Evolutionary conservation across 495 filamentous ascomycete species (phyloP), one percentile per base, ranked within the genome.

Genomic region (Filosporella fistucella): DNA sequence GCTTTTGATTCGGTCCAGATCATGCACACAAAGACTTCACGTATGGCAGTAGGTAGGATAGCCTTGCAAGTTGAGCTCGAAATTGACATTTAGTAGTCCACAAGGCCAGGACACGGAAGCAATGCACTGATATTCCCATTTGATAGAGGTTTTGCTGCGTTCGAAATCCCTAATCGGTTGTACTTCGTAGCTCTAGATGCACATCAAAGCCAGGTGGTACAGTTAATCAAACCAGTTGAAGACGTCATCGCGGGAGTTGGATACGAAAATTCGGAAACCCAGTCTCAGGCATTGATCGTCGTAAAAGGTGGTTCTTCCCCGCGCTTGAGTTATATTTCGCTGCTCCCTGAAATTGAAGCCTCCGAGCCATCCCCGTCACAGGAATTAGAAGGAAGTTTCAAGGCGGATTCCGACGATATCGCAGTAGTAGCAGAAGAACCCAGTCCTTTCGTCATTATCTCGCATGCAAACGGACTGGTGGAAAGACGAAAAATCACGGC

Each of bases 111-210:
- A 20, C 29, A n/a, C 18, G 47, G 29, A 7, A 42, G 14, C 16
- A 43, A 26, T 23, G 24, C 20, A 13, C 30, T 49, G n/a, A 42
- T 42, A 12, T 43, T 43, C 32, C 47, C 47, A 21, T n/a, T 42
- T 25, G 26, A 32, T 10, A 32, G n/a, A 12, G 43, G 10, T 22
- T 51, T 51, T 32, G 38, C 36, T 3, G 40, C 47, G 22, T 51
- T 43, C 23, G 39, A 51, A 28, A 43, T 18, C 11, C 38, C 47
- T 14, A 16, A 51, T 23, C 41, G 40, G 9, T 7, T 51, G 3
- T 43, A 36, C 26, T 24, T 40, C 17, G 25, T 51, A 16, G 47
- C 20, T 9, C 43, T 24, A 35, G 29, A 51, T 22, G 1, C n/a
- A 1, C 3, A 11, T 10, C 35, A 24, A 3, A 4, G 4, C 8